These are phyloP conservation scores for Hyphopichia homilentoma DNA, from an alignment of 805 yeast species.

Conservation along the genomic window DNA sequence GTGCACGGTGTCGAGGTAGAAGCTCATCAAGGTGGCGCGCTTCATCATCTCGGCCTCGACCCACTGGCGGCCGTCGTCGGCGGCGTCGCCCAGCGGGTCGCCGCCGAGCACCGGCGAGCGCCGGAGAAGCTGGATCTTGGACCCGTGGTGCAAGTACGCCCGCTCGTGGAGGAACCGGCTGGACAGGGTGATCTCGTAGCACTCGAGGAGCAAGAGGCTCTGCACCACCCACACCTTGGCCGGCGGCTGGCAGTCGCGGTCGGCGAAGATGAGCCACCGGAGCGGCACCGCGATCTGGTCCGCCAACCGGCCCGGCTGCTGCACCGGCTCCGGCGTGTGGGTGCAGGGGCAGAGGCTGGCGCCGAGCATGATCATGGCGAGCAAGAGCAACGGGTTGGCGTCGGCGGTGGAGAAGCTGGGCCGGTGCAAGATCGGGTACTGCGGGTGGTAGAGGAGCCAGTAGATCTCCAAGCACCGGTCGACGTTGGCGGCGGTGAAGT, in stretches of 20 bases:
- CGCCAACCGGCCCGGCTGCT: constrained; percentile 32
- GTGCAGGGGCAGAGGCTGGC: constrained; percentile 38
- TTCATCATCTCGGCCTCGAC: constrained; percentile 35
- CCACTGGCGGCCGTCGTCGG: constrained; percentile 29
- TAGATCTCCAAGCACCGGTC: constrained; percentile 27
- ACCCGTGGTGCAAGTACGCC: constrained; percentile 81
- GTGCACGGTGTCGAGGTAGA: constrained; percentile 30
- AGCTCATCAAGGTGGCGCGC: constrained; percentile 31
- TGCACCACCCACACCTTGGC: constrained; percentile 72
- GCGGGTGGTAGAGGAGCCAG: constrained; percentile 56
- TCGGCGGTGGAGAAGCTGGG: constrained; percentile 50
- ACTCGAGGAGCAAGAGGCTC: constrained; percentile 62
- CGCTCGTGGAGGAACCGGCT: constrained; percentile 68
- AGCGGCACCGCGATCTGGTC: constrained; percentile 52
- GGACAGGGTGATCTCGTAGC: constrained; percentile 67
- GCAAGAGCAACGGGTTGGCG: constrained; percentile 46
- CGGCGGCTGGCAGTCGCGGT: constrained; percentile 69
- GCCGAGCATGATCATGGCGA: constrained; percentile 55
- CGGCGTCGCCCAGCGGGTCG: constrained; percentile 29
- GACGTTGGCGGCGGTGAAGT: constrained; percentile 13
- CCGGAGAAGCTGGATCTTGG: constrained; percentile 34
- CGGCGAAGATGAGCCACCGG: constrained; percentile 64
- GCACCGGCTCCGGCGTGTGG: constrained; percentile 11
- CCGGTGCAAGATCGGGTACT: constrained; percentile 55
- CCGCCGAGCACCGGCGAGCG: constrained; percentile 34